Base-by-base conservation (phyloP, 2,329 filamentous ascomycete genomes). In the Epichloe sp. region DNA sequence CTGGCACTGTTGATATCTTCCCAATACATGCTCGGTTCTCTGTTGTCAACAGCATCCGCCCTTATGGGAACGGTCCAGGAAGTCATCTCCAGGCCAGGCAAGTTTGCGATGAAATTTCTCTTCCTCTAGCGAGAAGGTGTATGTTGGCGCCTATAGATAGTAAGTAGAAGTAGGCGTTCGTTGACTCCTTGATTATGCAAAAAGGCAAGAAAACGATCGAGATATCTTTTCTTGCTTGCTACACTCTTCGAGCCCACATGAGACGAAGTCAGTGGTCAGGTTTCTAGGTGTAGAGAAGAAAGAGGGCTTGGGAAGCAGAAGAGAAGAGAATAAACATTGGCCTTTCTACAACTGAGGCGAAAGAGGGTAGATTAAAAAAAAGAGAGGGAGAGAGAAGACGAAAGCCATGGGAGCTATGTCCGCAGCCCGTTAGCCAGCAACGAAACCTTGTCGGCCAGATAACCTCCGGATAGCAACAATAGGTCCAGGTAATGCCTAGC, bases 61-160 rank as follows among this genome's bases (percentile, higher is more conserved):
- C 64, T 63, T 52, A 64, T 63, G n/a, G 62, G 62, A 42, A 66
- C 53, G 23, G 64, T 62, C 66, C 65, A 68, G 40, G 61, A 68
- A 44, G 65, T 63, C 66, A 68, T 68, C 52, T 51, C 49, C 17
- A 31, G 52, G 36, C 44, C 14, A 36, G 23, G 8, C 10, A 36
- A n/a, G 36, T 47, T 40, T 10, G 11, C 14, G 35, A 38, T 17
- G 7, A 4, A 26, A 26, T 26, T 26, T 26, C 26, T 26, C 26
- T 26, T 26, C 26, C 7, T 8, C 7, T 26, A 26, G 26, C 26
- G 26, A 26, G 26, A 8, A 26, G 26, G 26, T 8, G 7, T 26
- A 26, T 45, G 11, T 35, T 2, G 11, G 26, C 19, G 10, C 26
- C 26, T 26, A 8, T 8, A 26, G 26, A 8, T 26, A 26, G 23